Evolutionary conservation across 495 filamentous ascomycete species (phyloP), one percentile per base, ranked within the genome.

Genomic region (Talaromyces nanjingensis): DNA sequence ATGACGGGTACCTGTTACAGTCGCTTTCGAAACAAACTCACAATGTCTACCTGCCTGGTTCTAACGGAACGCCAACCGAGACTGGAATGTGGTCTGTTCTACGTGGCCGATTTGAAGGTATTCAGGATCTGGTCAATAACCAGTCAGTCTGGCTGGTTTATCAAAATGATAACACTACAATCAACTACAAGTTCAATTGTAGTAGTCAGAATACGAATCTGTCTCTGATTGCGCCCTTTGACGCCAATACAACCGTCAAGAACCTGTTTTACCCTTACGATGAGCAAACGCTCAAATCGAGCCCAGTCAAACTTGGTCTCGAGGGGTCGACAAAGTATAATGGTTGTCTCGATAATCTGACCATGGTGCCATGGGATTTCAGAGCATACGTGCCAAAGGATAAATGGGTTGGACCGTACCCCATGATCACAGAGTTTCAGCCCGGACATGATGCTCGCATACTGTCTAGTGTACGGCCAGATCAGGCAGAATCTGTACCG

Each of bases 261-360:
- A 88, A 89, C 68, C 69, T 91, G n/a, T 88, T 89, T 70, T 85
- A 80, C 65, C 86, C 86, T 1, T 83, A 85, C 60, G 84, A 87
- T 31, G 81, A 88, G 65, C 69, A 81, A 39, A 78, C 69, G 0
- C 69, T 89, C 14, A 71, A 72, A 39, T 67, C 71, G 24, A 64
- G 76, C n/a, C 71, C 73, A 0, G 70, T 71, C 0, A 76, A 75
- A 37, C 70, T 83, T 22, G 71, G 72, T 29, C 64, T 84, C 24
- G 77, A 81, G 47, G 75, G 76, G 6, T 81, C 81, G 0, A 70
- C 64, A 6, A 65, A 77, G 1, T 69, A 68, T 42, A 87, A 86
- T 53, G 88, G 87, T 14, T 90, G 88, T 66, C 65, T 88, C 5
- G 70, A 75, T 27, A 77, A 65, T 12, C 68, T 90, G 33, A 79